These are phyloP conservation scores for Fusarium brachygibbosum DNA, from an alignment of 2,329 filamentous ascomycete genomes.

Conservation along the genomic window DNA sequence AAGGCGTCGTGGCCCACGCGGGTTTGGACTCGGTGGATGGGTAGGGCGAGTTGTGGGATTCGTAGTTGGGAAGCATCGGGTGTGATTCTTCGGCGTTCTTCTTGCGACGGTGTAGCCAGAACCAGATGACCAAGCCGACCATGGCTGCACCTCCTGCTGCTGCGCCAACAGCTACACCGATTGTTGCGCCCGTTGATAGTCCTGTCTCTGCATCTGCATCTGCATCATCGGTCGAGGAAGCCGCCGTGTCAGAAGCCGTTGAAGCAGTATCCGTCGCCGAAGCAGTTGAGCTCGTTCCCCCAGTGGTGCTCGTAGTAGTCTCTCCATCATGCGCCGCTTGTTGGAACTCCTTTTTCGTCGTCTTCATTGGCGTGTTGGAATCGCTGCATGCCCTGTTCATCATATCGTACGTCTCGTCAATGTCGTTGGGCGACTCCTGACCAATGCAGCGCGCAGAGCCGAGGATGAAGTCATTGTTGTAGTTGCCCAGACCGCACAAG, in stretches of 20 bases:
- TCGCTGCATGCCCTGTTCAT: constrained; percentile 60
- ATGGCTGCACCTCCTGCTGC: constrained; percentile 49
- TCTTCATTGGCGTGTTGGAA: constrained; percentile 59
- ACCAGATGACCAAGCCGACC: constrained; percentile 45
- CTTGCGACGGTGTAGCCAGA: constrained; percentile 49
- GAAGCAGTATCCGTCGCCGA: constrained; percentile 10
- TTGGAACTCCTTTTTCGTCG: constrained; percentile 60
- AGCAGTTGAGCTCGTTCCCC: constrained; percentile 10
- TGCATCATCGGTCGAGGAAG: constrained; percentile 1
- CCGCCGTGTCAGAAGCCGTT: neutral
- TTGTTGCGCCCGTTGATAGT: constrained; percentile 55
- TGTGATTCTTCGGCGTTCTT: constrained; percentile 48
- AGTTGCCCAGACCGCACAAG: constrained; percentile 58
- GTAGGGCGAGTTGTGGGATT: constrained; percentile 35
- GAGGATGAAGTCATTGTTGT: constrained; percentile 64
- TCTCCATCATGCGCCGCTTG: constrained; percentile 36
- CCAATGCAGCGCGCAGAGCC: constrained; percentile 63
- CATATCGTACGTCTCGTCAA: constrained; percentile 59
- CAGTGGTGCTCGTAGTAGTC: constrained; percentile 1
- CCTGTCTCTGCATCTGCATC: constrained; percentile 19
- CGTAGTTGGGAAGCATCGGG: constrained; percentile 50
- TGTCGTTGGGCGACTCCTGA: constrained; percentile 50
- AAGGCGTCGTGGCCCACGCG: constrained; percentile 24
- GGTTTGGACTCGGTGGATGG: constrained; percentile 44
- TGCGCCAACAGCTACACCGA: constrained; percentile 58